These are phyloP conservation scores for sunflower (Helianthus annuus) DNA, from an alignment of 129 eudicot genomes.

Conservation along the genomic window DNA sequence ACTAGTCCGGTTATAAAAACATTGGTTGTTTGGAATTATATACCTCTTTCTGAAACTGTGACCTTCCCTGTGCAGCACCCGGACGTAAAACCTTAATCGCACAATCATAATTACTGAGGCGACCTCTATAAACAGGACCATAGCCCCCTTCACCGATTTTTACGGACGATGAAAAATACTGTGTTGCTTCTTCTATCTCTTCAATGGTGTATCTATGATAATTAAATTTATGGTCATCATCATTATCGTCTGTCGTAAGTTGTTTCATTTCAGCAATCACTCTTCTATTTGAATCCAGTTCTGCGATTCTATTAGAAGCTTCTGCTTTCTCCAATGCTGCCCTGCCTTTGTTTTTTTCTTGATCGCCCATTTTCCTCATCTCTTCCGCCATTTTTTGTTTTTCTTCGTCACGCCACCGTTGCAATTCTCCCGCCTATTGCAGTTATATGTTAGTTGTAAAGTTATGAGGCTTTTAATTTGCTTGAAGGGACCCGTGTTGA, in stretches of 20 bases:
- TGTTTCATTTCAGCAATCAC: slow-evolving; percentile 39
- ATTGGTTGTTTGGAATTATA: neutral
- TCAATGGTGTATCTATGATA: slow-evolving; percentile 68
- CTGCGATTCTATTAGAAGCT: slow-evolving; percentile 45
- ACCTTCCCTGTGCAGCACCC: slow-evolving; percentile 75
- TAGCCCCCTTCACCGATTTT: slow-evolving; percentile 92
- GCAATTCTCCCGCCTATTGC: slow-evolving; percentile 59
- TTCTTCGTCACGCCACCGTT: slow-evolving; percentile 44
- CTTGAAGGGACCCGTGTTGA: too few species aligned
- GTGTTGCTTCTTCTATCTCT: slow-evolving; percentile 77
- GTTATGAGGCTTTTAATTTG: too few species aligned
- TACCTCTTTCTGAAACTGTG: slow-evolving; percentile 80
- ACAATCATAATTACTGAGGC: slow-evolving; percentile 60
- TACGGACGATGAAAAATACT: slow-evolving; percentile 42
- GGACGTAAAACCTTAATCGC: slow-evolving; percentile 80
- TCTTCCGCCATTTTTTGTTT: slow-evolving; percentile 41
- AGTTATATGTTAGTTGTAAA: neutral
- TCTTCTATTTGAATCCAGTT: slow-evolving; percentile 42
- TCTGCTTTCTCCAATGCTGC: slow-evolving; percentile 44
- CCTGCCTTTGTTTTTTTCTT: slow-evolving; percentile 34
- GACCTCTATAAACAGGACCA: slow-evolving; percentile 78
- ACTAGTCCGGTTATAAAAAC: neutral
- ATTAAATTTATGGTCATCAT: slow-evolving; percentile 16
- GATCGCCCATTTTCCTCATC: slow-evolving; percentile 30
- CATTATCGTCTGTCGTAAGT: slow-evolving; percentile 27